Percentiles rank a stretch among this genome's conserved stretches.
These are phyloP conservation scores for Ophiostoma sp. DNA, from an alignment of 2,329 filamentous ascomycete species.

Conservation along the genomic window DNA sequence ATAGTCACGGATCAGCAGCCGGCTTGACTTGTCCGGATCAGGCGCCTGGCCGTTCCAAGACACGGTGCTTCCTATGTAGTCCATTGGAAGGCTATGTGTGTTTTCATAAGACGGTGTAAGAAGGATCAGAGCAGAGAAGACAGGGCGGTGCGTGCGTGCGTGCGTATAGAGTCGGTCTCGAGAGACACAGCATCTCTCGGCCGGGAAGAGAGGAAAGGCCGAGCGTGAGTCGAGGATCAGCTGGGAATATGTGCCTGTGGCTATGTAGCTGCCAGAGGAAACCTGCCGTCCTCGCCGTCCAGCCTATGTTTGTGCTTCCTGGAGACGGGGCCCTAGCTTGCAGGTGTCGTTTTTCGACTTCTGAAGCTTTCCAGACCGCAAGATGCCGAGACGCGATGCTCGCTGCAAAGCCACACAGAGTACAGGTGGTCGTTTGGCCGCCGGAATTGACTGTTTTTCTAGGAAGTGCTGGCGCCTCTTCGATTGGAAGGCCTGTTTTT, in stretches of 20 bases:
- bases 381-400: slow-evolving; percentile 12
- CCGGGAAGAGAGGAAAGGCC: not conserved
- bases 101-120: not conserved
- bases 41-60: slow-evolving; percentile 45
- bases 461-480: not conserved
- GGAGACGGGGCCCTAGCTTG: not conserved
- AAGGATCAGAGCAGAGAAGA: no score
- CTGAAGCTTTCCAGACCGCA: slow-evolving; percentile 14
- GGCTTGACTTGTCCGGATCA: slow-evolving; percentile 58
- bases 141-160: slow-evolving; percentile 14
- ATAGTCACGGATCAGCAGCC: slow-evolving; percentile 78
- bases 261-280: not conserved
- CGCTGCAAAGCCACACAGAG: not conserved
- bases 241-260: not conserved
- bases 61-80: slow-evolving; percentile 39
- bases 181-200: not conserved
- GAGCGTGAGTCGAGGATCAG: not conserved
- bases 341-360: not conserved
- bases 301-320: no score
- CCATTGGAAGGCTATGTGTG: slow-evolving; percentile 37
- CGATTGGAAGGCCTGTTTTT: not conserved
- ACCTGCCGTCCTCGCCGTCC: not conserved
- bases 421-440: not conserved
- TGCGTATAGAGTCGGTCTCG: not conserved
- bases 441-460: not conserved